Percentiles rank a stretch among this genome's conserved stretches.
Conservation (phyloP, 108 stramenopile species). For the Fragilariopsis cylindrus region DNA sequence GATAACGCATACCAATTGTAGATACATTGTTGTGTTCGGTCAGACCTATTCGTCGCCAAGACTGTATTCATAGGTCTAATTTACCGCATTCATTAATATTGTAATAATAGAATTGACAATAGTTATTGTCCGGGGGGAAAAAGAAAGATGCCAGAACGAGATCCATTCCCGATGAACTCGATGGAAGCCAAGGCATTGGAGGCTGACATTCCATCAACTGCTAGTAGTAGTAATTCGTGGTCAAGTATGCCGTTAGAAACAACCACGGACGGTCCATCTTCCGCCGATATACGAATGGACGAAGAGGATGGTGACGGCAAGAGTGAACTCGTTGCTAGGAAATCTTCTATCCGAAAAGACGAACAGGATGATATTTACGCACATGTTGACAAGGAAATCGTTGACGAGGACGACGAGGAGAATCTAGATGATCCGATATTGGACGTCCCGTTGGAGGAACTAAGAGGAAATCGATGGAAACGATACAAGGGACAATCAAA, state of each 20-base stretch:
- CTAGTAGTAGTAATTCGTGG: constrained; percentile 17
- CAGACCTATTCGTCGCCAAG: too few species aligned
- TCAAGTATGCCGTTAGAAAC: constrained; percentile 37
- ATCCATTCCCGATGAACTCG: constrained; percentile 85
- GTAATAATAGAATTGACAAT: too few species aligned
- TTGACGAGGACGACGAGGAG: constrained; percentile 36
- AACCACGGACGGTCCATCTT: not conserved
- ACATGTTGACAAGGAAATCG: constrained; percentile 18
- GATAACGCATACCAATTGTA: too few species aligned
- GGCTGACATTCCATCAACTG: constrained; percentile 28
- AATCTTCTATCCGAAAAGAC: constrained; percentile 35
- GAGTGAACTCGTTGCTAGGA: constrained; percentile 24
- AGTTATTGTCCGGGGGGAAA: too few species aligned
- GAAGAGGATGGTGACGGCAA: constrained; percentile 2
- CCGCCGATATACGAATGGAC: not conserved
- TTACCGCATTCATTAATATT: too few species aligned
- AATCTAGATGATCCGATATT: constrained; percentile 61
- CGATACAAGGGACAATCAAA: constrained; percentile 41
- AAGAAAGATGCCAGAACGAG: constrained; percentile 47
- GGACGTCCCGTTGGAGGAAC: constrained; percentile 63
- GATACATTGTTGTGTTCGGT: too few species aligned
- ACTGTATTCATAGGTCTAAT: too few species aligned
- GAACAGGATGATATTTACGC: constrained; percentile 30
- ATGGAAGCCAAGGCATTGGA: constrained; percentile 66
- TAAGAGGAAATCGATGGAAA: constrained; percentile 44